These are phyloP conservation scores for Climacium dendroides DNA, from an alignment of 225 moss, liverwort and hornwort species.

Conservation along the genomic window DNA sequence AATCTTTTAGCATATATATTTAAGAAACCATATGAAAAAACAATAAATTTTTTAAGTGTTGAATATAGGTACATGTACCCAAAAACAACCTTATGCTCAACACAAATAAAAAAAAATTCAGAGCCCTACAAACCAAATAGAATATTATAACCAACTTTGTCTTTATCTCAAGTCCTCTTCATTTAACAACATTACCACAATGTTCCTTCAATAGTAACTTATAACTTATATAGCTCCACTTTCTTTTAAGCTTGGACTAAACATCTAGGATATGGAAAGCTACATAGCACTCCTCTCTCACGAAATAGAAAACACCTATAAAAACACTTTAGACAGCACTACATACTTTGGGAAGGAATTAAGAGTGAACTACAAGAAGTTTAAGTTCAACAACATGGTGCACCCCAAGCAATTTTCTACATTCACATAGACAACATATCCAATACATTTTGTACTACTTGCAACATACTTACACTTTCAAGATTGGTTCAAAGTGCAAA, in stretches of 20 bases:
- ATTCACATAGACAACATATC: background rate
- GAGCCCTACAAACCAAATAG: background rate
- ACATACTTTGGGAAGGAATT: background rate
- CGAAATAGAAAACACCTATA: background rate
- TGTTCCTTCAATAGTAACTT: background rate
- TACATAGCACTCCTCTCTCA: background rate
- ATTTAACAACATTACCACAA: background rate
- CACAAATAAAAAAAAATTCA: rapidly evolving
- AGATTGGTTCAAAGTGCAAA: background rate
- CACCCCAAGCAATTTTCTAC: background rate
- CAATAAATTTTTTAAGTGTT: background rate
- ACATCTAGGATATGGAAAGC: background rate
- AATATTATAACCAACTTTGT: background rate
- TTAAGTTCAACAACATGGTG: too few species aligned
- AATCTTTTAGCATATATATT: background rate
- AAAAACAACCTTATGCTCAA: too few species aligned
- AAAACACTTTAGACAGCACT: background rate
- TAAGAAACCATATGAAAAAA: background rate
- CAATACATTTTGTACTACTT: background rate
- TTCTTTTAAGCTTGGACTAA: background rate
- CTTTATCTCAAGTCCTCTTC: rapidly evolving
- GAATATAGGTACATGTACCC: background rate
- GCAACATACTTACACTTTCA: background rate
- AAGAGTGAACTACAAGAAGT: too few species aligned
- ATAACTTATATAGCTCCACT: background rate